phyloP scores from a whole-genome alignment of 306 rosid genomes.

The Nissolia schottii region DNA sequence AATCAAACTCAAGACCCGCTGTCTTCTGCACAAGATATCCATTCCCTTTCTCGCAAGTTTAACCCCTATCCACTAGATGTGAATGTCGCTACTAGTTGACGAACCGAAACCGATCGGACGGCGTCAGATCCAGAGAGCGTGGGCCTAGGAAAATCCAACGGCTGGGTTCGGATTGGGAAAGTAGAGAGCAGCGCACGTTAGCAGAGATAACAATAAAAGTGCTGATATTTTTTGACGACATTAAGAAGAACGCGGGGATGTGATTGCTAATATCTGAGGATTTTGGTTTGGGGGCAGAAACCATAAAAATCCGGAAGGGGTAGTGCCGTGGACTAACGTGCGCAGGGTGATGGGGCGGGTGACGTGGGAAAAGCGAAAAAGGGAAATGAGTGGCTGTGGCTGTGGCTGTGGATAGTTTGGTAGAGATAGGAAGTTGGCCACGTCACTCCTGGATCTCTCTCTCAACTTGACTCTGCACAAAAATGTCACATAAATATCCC shows the following conservation, averaged over 20 bases:
- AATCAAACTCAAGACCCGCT: not conserved
- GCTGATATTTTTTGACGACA: not conserved
- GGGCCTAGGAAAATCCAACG: not conserved
- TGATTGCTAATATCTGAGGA: not conserved
- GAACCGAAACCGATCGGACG: not conserved
- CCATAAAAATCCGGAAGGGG: not conserved
- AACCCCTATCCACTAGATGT: not conserved
- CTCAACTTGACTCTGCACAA: not conserved
- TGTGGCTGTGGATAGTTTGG: conserved; percentile 37
- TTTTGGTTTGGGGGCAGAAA: not conserved
- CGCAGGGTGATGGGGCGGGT: not conserved
- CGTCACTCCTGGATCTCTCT: conserved; percentile 39
- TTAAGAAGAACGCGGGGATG: not conserved
- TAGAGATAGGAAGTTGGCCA: conserved; percentile 52
- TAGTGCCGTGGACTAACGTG: conserved; percentile 8
- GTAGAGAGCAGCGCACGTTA: conserved; percentile 22
- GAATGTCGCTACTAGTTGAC: not conserved
- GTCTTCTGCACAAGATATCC: not conserved
- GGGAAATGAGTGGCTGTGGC: too few species aligned
- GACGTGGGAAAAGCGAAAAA: conserved; percentile 49
- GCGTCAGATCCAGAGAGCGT: not conserved
- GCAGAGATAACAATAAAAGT: not conserved
- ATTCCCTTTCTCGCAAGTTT: not conserved
- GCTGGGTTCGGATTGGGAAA: conserved; percentile 2
- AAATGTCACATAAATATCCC: not conserved